Evolutionary conservation across 306 rosid species (phyloP).

Genomic region (Begonia peltatifolia): DNA sequence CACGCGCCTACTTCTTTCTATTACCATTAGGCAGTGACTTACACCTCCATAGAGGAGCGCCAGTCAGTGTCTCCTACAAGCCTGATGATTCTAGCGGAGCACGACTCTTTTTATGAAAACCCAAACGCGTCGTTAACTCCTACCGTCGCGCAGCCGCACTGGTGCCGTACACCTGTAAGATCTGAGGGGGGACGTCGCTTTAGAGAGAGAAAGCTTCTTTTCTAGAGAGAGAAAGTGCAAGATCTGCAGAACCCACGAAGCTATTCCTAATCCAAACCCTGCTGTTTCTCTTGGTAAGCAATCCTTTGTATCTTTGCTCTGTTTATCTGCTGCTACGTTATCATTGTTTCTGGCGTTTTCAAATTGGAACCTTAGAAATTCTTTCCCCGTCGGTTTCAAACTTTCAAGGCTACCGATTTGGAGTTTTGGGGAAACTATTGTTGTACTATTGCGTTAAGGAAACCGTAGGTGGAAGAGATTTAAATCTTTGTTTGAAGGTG

Average conservation of each 20-base stretch:
- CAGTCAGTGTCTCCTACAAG: neutral
- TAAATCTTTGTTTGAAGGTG: neutral
- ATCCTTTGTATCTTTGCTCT: slow-evolving; percentile 1
- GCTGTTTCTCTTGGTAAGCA: neutral
- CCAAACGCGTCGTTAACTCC: neutral
- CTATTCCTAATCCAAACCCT: slow-evolving; percentile 27
- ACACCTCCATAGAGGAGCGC: neutral
- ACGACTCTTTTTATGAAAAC: neutral
- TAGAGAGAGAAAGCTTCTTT: slow-evolving; percentile 41
- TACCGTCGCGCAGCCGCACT: neutral
- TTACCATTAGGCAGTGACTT: neutral
- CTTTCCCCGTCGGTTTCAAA: slow-evolving; percentile 1
- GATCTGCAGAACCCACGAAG: slow-evolving; percentile 43
- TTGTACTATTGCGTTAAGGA: neutral
- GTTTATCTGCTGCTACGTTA: neutral
- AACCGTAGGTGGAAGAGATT: slow-evolving; percentile 5
- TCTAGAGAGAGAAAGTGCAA: slow-evolving; percentile 15
- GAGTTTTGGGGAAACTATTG: neutral
- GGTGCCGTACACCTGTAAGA: neutral
- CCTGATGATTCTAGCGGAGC: neutral
- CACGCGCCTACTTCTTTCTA: no score
- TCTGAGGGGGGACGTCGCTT: slow-evolving; percentile 2
- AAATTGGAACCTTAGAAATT: neutral
- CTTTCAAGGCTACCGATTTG: neutral
- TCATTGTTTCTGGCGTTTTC: neutral